These are phyloP conservation scores for Yarrowia keelungensis DNA, from an alignment of 805 yeast species.

Conservation along the genomic window DNA sequence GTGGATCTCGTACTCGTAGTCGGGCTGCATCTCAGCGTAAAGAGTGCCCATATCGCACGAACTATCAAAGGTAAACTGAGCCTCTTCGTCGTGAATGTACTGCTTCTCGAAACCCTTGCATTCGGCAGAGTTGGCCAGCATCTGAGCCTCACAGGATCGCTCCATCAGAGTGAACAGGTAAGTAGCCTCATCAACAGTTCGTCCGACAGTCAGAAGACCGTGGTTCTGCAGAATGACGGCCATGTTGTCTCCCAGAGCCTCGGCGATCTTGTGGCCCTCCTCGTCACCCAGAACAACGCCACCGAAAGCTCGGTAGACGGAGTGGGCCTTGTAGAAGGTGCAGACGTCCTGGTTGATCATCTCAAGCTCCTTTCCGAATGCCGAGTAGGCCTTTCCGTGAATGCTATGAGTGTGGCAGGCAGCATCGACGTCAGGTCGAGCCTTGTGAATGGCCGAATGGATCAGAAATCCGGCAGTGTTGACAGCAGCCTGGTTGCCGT, in stretches of 20 bases:
- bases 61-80: conserved; percentile 67
- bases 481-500: conserved; percentile 62
- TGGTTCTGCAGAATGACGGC: conserved; percentile 73
- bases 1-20: conserved; percentile 58
- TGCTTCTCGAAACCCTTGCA: conserved; percentile 45
- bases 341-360: conserved; percentile 85
- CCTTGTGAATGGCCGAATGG: conserved; percentile 70
- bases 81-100: conserved; percentile 65
- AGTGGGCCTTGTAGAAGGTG: conserved; percentile 66
- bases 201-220: conserved; percentile 73
- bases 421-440: conserved; percentile 73
- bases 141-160: conserved; percentile 68
- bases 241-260: conserved; percentile 64
- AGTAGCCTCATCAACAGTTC: conserved; percentile 78
- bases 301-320: conserved; percentile 73
- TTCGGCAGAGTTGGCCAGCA: conserved; percentile 64
- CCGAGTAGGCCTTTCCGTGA: conserved; percentile 69
- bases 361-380: conserved; percentile 70
- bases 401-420: conserved; percentile 75
- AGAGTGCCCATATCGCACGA: conserved; percentile 70
- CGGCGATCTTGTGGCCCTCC: conserved; percentile 69
- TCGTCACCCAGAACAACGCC: conserved; percentile 75
- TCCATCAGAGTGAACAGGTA: conserved; percentile 69
- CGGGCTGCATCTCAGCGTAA: conserved; percentile 77
- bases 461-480: conserved; percentile 76